Evolutionary conservation across 192 early-diverging fungal genomes (phyloP).

Genomic region (Physocladia obscura): DNA sequence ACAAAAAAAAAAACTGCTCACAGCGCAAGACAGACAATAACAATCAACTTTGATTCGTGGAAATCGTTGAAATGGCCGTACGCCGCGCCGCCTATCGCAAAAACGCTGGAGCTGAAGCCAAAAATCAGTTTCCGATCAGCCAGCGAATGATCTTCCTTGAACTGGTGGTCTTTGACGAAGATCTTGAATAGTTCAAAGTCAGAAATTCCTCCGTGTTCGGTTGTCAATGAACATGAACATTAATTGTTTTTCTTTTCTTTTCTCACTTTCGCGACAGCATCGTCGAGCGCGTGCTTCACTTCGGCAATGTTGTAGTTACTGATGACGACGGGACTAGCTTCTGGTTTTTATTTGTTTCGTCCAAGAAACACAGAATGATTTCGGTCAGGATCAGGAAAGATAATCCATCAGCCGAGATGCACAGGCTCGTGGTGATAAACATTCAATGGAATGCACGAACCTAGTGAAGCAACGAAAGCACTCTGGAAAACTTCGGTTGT

Average conservation of each 20-base stretch:
- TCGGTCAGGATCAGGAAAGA: no score
- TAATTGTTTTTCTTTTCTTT: no score
- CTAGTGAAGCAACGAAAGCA: neutral
- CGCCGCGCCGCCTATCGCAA: slow-evolving; percentile 62
- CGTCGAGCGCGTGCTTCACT: slow-evolving; percentile 49
- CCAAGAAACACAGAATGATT: no score
- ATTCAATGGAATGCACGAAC: neutral
- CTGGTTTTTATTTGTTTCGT: no score
- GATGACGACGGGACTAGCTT: slow-evolving; percentile 29
- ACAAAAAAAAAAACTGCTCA: no score
- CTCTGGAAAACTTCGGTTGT: no score
- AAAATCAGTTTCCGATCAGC: slow-evolving; percentile 78
- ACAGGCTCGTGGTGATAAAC: neutral
- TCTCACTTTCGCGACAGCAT: slow-evolving; percentile 40
- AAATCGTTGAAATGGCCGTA: slow-evolving; percentile 47
- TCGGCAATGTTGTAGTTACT: slow-evolving; percentile 40
- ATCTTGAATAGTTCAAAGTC: slow-evolving; percentile 30
- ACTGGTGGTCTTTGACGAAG: slow-evolving; percentile 37
- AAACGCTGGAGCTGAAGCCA: slow-evolving; percentile 72
- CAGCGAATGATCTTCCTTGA: slow-evolving; percentile 71
- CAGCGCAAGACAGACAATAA: slow-evolving; percentile 34
- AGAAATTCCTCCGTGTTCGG: neutral
- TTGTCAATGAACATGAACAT: no score
- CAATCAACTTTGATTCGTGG: slow-evolving; percentile 37
- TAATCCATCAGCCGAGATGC: no score